phyloP scores from a whole-genome alignment of 768 basidiomycete genomes.

The Sistotremastrum suecicum region DNA sequence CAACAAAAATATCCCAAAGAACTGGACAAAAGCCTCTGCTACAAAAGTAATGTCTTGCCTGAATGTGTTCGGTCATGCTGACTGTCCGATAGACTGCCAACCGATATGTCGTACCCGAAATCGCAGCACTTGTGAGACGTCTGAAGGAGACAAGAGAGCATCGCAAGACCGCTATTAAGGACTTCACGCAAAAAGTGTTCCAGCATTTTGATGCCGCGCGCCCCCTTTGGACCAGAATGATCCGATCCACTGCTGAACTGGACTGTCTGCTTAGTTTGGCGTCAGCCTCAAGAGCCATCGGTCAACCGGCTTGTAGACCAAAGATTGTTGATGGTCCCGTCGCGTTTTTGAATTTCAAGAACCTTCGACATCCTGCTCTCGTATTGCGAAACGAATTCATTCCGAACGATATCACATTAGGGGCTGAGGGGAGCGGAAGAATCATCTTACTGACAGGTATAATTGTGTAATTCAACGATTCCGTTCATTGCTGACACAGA shows the following conservation, averaged over 20 bases:
- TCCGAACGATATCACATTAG: conserved; percentile 83
- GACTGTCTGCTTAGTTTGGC: conserved; percentile 91
- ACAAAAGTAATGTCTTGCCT: conserved; percentile 47
- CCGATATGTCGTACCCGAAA: conserved; percentile 67
- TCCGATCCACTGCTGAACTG: conserved; percentile 84
- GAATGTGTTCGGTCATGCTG: not conserved
- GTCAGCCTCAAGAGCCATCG: conserved; percentile 77
- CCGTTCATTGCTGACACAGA: too few relatives aligned
- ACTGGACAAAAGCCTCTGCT: conserved; percentile 68
- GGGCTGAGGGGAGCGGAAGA: conserved; percentile 47
- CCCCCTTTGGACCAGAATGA: conserved; percentile 65
- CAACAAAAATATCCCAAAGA: conserved; percentile 54
- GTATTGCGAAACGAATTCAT: conserved; percentile 70
- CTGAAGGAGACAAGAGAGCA: conserved; percentile 93
- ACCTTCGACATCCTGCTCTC: conserved; percentile 81
- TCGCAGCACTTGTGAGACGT: conserved; percentile 55
- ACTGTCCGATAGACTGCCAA: conserved; percentile 37
- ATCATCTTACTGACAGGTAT: conserved; percentile 78
- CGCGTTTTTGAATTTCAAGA: conserved; percentile 77
- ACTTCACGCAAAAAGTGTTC: conserved; percentile 69
- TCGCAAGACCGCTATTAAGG: conserved; percentile 62
- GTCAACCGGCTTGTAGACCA: conserved; percentile 89
- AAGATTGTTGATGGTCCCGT: conserved; percentile 68
- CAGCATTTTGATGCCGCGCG: conserved; percentile 75
- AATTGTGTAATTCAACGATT: not conserved